Percentiles rank a stretch among this genome's conserved stretches.
These are phyloP conservation scores for Clitocybe nebularis DNA, from an alignment of 1,284 basidiomycete species.

Conservation along the genomic window DNA sequence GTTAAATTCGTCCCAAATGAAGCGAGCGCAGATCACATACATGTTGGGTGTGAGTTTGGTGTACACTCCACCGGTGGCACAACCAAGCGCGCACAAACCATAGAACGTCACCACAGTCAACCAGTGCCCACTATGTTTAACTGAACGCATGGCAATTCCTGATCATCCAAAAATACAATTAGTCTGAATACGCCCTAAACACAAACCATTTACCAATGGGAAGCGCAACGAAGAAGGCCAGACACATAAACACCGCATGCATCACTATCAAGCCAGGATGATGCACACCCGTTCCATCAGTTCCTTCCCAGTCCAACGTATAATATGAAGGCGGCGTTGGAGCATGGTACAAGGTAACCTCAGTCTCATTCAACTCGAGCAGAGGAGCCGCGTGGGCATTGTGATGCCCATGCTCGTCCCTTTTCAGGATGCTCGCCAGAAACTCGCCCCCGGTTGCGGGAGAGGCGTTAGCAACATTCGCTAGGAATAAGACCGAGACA, in stretches of 20 bases:
- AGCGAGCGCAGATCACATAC: slow-evolving; percentile 40
- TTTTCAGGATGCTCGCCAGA: slow-evolving; percentile 5
- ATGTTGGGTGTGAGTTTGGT: slow-evolving; percentile 74
- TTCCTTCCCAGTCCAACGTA: slow-evolving; percentile 66
- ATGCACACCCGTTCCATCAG: slow-evolving; percentile 37
- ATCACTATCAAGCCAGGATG: slow-evolving; percentile 63
- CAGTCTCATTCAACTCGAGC: slow-evolving; percentile 68
- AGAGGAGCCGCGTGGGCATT: slow-evolving; percentile 48
- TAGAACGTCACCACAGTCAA: slow-evolving; percentile 59
- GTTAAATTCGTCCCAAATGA: slow-evolving; percentile 9
- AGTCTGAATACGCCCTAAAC: neutral
- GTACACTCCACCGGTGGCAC: slow-evolving; percentile 62
- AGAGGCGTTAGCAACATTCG: slow-evolving; percentile 14
- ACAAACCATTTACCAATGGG: slow-evolving; percentile 56
- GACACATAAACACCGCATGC: slow-evolving; percentile 64
- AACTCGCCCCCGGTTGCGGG: slow-evolving; percentile 8
- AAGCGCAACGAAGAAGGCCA: slow-evolving; percentile 74
- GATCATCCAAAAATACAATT: slow-evolving; percentile 5
- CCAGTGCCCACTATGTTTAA: slow-evolving; percentile 60
- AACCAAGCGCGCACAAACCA: slow-evolving; percentile 49
- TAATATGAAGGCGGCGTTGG: slow-evolving; percentile 78
- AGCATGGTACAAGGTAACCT: slow-evolving; percentile 55
- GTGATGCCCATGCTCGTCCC: slow-evolving; percentile 42
- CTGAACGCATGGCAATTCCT: slow-evolving; percentile 75
- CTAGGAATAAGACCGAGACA: slow-evolving; percentile 9